Base-by-base conservation (phyloP, 192 early-diverging fungal species). In the Chytriomyces sp. region DNA sequence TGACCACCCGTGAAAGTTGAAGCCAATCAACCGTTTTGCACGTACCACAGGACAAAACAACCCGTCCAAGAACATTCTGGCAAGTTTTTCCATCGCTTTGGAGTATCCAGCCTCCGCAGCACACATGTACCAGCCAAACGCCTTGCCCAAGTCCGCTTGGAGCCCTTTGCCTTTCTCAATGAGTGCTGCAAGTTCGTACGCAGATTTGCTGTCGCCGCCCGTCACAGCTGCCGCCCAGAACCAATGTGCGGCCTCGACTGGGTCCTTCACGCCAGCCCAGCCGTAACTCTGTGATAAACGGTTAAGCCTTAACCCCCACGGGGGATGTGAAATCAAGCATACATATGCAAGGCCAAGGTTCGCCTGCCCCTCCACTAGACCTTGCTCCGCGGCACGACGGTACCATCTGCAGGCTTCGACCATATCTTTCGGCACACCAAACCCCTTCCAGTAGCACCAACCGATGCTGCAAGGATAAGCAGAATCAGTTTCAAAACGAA, bases 381-480 rank as follows among this genome's bases (percentile, higher is more conserved):
- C 77, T 12, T 40, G 10, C 33, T 79, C 73, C 2, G 78, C 78
- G n/a, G 78, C 55, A 71, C 73, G 37, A 12, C 64, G n/a, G 38
- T 80, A 79, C 78, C 78, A 79, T 39, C 39, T 53, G 36, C 80
- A 58, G 8, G 78, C 78, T 54, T 80, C 69, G 17, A 39, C 34
- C 8, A 14, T n/a, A 53, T 80, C 74, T 41, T 69, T 64, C 12
- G 5, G 25, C 10, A 80, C 61, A 26, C 78, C 78, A 32, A 39
- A 44, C 34, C 78, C 78, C 22, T 80, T 67, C 49, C 52, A 52
- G 54, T 70, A 80, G 41, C 78, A 80, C 52, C 58, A 70, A 32
- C 78, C 78, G 34, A 81, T 12, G 30, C 66, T 73, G 64, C n/a
- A 33, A 36, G 17, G 12, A 30, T 26, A 2, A 49, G 2, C 12